Evolutionary conservation across 441 rosid genomes (phyloP).

Genomic region (Croton laevigatus): DNA sequence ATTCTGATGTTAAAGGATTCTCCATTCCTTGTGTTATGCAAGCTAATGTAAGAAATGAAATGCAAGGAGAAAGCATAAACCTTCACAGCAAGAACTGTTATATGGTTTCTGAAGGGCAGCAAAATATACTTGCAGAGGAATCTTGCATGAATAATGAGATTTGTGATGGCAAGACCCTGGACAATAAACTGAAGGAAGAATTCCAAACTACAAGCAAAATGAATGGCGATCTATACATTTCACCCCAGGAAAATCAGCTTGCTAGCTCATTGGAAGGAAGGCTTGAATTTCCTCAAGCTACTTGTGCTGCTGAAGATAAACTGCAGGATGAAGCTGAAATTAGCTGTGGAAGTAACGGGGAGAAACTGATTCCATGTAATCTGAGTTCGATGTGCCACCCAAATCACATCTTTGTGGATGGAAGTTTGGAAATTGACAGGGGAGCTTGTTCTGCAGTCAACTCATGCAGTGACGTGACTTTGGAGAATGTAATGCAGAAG

Average conservation of each 20-base stretch:
- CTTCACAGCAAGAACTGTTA: constrained; percentile 20
- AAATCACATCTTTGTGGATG: constrained; percentile 9
- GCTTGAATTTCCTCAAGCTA: constrained; percentile 22
- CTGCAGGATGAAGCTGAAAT: constrained; percentile 32
- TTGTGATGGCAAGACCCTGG: constrained; percentile 26
- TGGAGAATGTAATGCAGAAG: constrained; percentile 15
- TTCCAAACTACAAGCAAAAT: constrained; percentile 23
- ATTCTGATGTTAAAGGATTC: constrained; percentile 19
- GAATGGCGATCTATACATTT: constrained; percentile 14
- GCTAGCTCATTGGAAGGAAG: constrained; percentile 26
- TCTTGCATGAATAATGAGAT: constrained; percentile 27
- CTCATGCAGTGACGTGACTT: constrained; percentile 19
- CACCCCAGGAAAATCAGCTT: constrained; percentile 23
- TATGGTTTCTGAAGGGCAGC: constrained; percentile 27
- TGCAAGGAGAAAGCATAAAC: constrained; percentile 15
- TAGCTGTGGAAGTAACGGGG: constrained; percentile 28
- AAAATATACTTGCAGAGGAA: constrained; percentile 21
- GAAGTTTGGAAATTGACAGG: constrained; percentile 21
- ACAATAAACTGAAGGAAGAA: constrained; percentile 31
- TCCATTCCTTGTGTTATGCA: constrained; percentile 21
- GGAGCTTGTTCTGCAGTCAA: constrained; percentile 20
- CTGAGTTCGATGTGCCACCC: constrained; percentile 14
- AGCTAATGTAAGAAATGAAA: constrained; percentile 23
- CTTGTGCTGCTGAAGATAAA: constrained; percentile 27
- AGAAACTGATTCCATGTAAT: constrained; percentile 13